A percentile compares a stretch with the other conserved stretches of the same genome.
Conservation (phyloP, 1,284 basidiomycete species). For the Cutaneotrichosporon mucoides region DNA sequence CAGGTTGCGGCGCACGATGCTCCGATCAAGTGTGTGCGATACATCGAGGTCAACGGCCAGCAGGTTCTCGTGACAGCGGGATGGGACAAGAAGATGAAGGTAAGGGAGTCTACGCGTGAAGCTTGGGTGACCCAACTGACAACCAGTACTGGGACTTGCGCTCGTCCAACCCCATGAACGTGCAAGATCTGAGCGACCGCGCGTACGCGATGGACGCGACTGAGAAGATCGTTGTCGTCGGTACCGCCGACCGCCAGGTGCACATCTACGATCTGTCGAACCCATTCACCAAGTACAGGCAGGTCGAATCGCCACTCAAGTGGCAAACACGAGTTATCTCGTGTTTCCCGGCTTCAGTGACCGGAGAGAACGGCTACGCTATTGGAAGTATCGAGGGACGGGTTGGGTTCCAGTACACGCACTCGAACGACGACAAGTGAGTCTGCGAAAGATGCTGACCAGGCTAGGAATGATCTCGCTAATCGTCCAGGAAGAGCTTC, state of each 20-base stretch:
- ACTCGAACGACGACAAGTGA: slow-evolving; percentile 30
- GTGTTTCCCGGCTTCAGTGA: slow-evolving; percentile 63
- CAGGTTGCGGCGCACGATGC: slow-evolving; percentile 81
- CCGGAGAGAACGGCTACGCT: slow-evolving; percentile 69
- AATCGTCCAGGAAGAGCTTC: slow-evolving; percentile 65
- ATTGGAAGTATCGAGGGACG: slow-evolving; percentile 93
- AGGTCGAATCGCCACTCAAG: slow-evolving; percentile 73
- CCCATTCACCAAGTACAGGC: slow-evolving; percentile 52
- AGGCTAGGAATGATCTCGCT: neutral
- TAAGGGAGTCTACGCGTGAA: slow-evolving; percentile 36
- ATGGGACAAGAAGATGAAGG: slow-evolving; percentile 89
- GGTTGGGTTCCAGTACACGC: slow-evolving; percentile 81
- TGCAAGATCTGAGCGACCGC: slow-evolving; percentile 77
- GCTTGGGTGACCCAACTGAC: neutral
- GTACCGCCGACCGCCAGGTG: slow-evolving; percentile 72
- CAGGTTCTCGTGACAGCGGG: slow-evolving; percentile 74
- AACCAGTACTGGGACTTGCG: slow-evolving; percentile 86
- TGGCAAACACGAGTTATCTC: slow-evolving; percentile 89
- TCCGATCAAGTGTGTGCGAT: slow-evolving; percentile 70
- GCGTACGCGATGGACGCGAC: slow-evolving; percentile 60
- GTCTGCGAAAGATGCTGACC: neutral
- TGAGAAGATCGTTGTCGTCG: slow-evolving; percentile 68
- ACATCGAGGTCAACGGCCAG: slow-evolving; percentile 58
- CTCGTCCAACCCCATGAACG: slow-evolving; percentile 65
- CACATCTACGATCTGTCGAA: slow-evolving; percentile 82